Percentiles rank a stretch among this genome's conserved stretches.
phyloP scores from a whole-genome alignment of 225 moss, liverwort and hornwort species.

The Takakia lepidozioides region DNA sequence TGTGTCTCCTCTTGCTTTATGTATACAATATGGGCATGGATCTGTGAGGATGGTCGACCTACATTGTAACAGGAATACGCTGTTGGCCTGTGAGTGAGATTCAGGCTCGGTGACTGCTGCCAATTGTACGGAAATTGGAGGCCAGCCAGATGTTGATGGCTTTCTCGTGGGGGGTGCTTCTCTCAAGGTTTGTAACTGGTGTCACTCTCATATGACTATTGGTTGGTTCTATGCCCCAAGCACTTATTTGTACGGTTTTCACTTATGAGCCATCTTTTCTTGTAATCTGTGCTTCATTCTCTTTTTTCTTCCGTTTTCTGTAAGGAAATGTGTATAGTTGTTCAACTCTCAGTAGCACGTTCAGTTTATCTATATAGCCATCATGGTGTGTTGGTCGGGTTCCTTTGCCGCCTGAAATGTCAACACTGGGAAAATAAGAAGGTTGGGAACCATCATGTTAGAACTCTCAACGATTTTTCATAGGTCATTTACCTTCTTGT shows the following conservation, averaged over 20 bases:
- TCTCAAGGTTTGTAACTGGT: conserved; percentile 45
- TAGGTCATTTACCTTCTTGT: neutral
- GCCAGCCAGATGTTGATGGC: conserved; percentile 44
- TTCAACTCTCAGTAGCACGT: neutral
- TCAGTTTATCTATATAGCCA: neutral
- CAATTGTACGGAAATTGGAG: conserved; percentile 34
- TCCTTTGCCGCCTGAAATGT: no score
- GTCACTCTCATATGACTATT: no score
- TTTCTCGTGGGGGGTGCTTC: conserved; percentile 55
- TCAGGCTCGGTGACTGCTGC: conserved; percentile 43
- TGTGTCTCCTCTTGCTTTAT: neutral
- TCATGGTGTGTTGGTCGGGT: no score
- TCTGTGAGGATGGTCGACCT: neutral
- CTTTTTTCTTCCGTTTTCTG: no score
- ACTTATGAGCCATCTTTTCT: no score
- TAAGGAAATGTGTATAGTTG: neutral
- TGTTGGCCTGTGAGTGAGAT: neutral
- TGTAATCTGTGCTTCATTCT: no score
- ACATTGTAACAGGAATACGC: neutral
- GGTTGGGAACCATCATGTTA: neutral
- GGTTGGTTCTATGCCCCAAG: no score
- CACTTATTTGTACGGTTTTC: no score
- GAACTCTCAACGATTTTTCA: neutral
- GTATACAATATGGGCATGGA: neutral
- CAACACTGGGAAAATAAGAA: no score